These are phyloP conservation scores for Daldinia grandis DNA, from an alignment of 495 filamentous ascomycete genomes.

Conservation along the genomic window DNA sequence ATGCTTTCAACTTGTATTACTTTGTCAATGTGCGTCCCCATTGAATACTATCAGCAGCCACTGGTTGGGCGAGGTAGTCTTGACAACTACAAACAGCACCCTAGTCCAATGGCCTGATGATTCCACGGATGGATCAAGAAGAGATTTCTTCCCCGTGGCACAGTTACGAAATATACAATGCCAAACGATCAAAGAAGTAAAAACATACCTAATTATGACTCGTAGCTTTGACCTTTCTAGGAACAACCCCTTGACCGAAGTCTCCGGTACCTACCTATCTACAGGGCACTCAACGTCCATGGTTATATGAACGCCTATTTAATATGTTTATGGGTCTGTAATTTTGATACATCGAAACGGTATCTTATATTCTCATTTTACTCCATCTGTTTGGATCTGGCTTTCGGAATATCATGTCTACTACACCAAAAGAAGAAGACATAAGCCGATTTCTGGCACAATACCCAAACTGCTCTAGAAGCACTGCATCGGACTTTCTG, in stretches of 20 bases:
- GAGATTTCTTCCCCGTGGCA: neutral
- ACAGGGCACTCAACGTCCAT: no score
- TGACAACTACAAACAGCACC: neutral
- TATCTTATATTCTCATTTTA: neutral
- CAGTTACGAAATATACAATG: neutral
- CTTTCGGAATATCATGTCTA: neutral
- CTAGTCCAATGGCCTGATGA: neutral
- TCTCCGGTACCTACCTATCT: neutral
- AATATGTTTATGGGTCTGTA: neutral
- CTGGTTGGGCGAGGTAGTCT: neutral
- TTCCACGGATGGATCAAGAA: neutral
- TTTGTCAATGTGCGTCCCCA: neutral
- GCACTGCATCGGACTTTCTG: neutral
- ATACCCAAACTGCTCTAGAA: neutral
- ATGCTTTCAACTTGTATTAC: neutral
- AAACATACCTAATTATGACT: no score
- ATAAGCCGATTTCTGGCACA: neutral
- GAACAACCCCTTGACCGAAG: neutral
- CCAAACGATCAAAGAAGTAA: neutral
- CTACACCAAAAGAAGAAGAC: neutral
- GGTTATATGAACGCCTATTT: neutral
- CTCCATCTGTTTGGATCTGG: neutral
- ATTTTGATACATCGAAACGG: neutral
- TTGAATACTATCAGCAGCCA: neutral
- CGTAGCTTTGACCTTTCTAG: neutral